Evolutionary conservation across 345 rosid genomes (phyloP), one percentile per base, ranked within the genome.

Genomic region (Mallotus nudiflorus): DNA sequence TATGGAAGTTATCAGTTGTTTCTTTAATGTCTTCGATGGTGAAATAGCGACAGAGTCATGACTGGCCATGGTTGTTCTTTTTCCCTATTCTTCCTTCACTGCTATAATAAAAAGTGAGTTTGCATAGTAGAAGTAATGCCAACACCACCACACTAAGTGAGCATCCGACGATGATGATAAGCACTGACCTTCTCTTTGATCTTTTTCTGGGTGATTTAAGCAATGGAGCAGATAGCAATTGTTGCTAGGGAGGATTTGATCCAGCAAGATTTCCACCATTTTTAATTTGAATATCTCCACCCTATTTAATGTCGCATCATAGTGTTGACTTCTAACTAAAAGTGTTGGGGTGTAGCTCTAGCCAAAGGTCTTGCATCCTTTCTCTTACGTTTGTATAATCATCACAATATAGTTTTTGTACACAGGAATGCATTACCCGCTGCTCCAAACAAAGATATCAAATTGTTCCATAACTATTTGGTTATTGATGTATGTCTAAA

Each of bases 221-320:
- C 11, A 5, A 40, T 20, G 49, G 48, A 61, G 11, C 4, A 37
- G 20, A 19, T 61, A 5, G 65, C 9, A 31, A 25, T 22, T 24
- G 18, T 14, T 53, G 19, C 16, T 1, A n/a, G 6, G 48, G 70
- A 52, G 66, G 57, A 49, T 59, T 25, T 2, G 31, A 9, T 22
- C 73, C 73, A 0, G 73, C 57, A 45, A 70, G 74, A 70, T 70
- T 52, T 15, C 70, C 61, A 67, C 22, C 60, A 45, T 49, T 35
- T 22, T 50, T 45, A 70, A 22, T 54, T 70, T 70, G 61, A 70
- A 70, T 15, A 70, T 62, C 59, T 70, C 74, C 2, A 61, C 61
- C 13, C 74, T 67, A 39, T 70, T 70, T 53, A 70, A 28, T 1
- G n/a, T 9, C 1, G 74, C 50, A 51, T 62, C 16, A 3, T 28